Percentiles rank a stretch among this genome's conserved stretches.
Evolutionary conservation across 1,139 yeast genomes (phyloP).

Genomic region (Saccharomyces pastorianus): DNA sequence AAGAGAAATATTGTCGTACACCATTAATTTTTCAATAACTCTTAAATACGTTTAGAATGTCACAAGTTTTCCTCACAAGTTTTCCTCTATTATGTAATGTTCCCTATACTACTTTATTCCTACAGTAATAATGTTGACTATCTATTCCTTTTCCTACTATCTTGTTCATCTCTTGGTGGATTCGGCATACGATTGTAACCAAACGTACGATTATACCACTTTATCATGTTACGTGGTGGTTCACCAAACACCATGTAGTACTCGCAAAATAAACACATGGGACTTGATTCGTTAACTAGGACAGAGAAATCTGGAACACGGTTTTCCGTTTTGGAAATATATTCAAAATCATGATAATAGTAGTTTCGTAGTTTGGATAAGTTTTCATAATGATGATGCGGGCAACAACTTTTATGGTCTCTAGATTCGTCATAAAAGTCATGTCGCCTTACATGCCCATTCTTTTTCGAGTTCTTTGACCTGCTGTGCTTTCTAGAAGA

Average conservation of each 20-base stretch:
- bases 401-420: conserved; percentile 8
- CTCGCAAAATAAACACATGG: conserved; percentile 51
- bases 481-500: background rate
- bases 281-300: conserved; percentile 18
- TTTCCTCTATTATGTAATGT: background rate
- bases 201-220: conserved; percentile 38
- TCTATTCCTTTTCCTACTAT: conserved; percentile 17
- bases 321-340: conserved; percentile 8
- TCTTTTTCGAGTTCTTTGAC: background rate
- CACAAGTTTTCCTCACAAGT: background rate
- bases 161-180: conserved; percentile 4
- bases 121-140: conserved; percentile 1
- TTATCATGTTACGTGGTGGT: conserved; percentile 42
- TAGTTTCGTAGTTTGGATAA: conserved; percentile 9
- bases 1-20: background rate
- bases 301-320: conserved; percentile 25
- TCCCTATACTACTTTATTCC: background rate
- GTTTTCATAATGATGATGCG: conserved; percentile 9
- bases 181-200: conserved; percentile 23
- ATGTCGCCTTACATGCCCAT: conserved; percentile 1
- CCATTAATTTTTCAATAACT: background rate
- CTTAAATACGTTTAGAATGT: background rate
- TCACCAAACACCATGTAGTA: conserved; percentile 51
- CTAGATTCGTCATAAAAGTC: conserved; percentile 3
- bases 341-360: conserved; percentile 19